A percentile compares a stretch with the other conserved stretches of the same genome.
phyloP scores from a whole-genome alignment of 2,329 filamentous ascomycete genomes.

The Mariannaea sp. region DNA sequence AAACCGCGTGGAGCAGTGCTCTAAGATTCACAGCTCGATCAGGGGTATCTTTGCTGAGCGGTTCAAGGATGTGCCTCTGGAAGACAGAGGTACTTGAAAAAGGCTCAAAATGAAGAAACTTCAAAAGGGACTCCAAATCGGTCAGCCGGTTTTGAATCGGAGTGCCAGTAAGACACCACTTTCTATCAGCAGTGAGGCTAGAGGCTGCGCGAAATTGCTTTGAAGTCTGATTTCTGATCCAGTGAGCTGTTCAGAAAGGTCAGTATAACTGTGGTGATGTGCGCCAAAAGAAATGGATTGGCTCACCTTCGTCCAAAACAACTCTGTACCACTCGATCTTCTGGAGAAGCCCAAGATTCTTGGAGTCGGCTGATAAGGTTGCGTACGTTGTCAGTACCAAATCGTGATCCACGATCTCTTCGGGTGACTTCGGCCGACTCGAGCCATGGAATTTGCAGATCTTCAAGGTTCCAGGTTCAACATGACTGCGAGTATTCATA shows the following conservation, averaged over 20 bases:
- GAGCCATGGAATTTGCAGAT: constrained; percentile 45
- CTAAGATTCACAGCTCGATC: constrained; percentile 6
- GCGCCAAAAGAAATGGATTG: too few species aligned
- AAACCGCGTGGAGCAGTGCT: constrained; percentile 5
- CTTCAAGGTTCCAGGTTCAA: constrained; percentile 34
- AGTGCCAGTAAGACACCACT: neutral
- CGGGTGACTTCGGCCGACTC: constrained; percentile 33
- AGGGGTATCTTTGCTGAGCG: constrained; percentile 8
- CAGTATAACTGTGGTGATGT: neutral
- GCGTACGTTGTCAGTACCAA: constrained; percentile 55
- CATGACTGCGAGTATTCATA: neutral
- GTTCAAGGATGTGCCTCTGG: neutral
- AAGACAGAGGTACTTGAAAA: too few species aligned
- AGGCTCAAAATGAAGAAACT: too few species aligned
- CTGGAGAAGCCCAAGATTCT: constrained; percentile 34
- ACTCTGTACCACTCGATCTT: constrained; percentile 48
- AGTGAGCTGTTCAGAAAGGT: neutral
- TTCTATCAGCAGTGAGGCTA: neutral
- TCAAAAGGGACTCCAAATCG: neutral
- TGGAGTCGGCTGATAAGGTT: constrained; percentile 47
- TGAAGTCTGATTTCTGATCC: neutral
- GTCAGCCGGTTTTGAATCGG: neutral
- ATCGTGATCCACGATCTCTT: constrained; percentile 35
- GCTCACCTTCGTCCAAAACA: constrained; percentile 52
- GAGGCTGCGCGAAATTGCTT: neutral